Evolutionary conservation across 495 filamentous ascomycete species (phyloP).

Genomic region (Hyphodiscus hymeniophilus): DNA sequence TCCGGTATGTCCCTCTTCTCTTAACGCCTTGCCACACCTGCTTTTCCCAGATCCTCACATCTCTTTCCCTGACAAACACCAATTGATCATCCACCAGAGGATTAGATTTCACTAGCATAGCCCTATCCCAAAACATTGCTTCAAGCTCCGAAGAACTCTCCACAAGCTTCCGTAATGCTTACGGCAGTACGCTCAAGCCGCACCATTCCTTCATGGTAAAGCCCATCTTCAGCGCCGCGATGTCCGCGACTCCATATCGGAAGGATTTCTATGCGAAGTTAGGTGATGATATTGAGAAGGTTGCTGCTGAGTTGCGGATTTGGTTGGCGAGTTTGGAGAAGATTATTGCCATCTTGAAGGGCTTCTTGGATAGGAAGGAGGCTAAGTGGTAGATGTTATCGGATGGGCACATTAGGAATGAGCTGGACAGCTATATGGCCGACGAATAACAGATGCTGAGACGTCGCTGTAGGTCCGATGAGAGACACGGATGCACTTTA

Average conservation of each 20-base stretch:
- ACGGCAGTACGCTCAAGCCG: constrained; percentile 76
- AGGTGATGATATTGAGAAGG: constrained; percentile 54
- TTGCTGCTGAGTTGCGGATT: constrained; percentile 48
- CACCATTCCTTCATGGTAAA: constrained; percentile 84
- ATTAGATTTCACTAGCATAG: constrained; percentile 83
- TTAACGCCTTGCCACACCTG: constrained; percentile 1
- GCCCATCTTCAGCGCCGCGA: constrained; percentile 83
- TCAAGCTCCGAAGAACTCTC: constrained; percentile 65
- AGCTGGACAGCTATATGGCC: no score
- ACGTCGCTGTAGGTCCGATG: no score
- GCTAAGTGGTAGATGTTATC: constrained; percentile 52
- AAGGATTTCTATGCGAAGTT: constrained; percentile 86
- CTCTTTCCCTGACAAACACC: constrained; percentile 8
- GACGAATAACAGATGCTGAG: no score
- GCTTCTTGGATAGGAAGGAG: constrained; percentile 58
- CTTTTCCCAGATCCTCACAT: constrained; percentile 9
- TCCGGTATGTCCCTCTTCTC: constrained; percentile 51
- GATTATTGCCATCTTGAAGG: constrained; percentile 65
- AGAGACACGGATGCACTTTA: no score
- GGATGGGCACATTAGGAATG: not conserved
- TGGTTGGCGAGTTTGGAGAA: constrained; percentile 73
- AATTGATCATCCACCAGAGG: constrained; percentile 44
- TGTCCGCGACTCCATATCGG: constrained; percentile 86
- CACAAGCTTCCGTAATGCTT: constrained; percentile 77
- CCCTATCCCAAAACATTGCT: constrained; percentile 67